Percentiles rank a stretch among this genome's conserved stretches.
phyloP scores from a whole-genome alignment of 805 yeast genomes.

The Kodamaea jinghongensis region DNA sequence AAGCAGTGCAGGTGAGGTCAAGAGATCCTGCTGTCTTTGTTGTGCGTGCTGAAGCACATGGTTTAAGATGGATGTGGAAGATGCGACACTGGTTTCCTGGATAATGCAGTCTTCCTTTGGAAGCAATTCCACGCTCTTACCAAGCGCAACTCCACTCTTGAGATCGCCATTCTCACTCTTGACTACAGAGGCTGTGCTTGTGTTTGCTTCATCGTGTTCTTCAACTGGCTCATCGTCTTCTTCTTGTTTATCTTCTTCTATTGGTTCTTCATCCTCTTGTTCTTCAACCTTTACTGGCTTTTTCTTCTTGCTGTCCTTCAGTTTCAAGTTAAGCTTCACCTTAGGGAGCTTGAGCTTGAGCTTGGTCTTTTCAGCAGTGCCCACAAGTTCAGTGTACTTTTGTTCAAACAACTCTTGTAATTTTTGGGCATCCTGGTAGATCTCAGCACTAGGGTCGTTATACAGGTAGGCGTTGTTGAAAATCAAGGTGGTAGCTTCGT shows the following conservation, averaged over 20 bases:
- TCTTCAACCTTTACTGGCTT: conserved; percentile 17
- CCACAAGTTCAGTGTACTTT: conserved; percentile 29
- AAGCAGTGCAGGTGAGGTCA: conserved; percentile 18
- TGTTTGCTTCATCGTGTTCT: conserved; percentile 14
- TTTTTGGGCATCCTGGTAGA: conserved; percentile 67
- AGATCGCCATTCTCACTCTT: conserved; percentile 9
- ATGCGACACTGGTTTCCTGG: conserved; percentile 34
- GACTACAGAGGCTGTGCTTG: conserved; percentile 15
- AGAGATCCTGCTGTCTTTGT: conserved; percentile 11
- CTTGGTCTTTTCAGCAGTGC: conserved; percentile 18
- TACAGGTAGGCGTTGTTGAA: conserved; percentile 77
- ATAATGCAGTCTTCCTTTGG: conserved; percentile 34
- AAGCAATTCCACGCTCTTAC: conserved; percentile 26
- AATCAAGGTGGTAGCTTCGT: conserved; percentile 56
- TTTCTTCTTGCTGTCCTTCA: conserved; percentile 19
- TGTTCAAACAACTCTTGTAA: conserved; percentile 53
- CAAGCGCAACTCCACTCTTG: conserved; percentile 17
- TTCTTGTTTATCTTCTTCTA: conserved; percentile 10
- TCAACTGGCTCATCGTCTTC: conserved; percentile 6
- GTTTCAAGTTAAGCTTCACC: conserved; percentile 28
- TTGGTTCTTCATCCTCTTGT: conserved; percentile 7
- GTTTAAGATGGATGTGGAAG: conserved; percentile 19
- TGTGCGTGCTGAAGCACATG: conserved; percentile 11
- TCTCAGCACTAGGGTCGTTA: conserved; percentile 70
- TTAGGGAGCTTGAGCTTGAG: conserved; percentile 30